Evolutionary conservation across 495 filamentous ascomycete species (phyloP), one percentile per base, ranked within the genome.

Genomic region (Aspergillus diversus): DNA sequence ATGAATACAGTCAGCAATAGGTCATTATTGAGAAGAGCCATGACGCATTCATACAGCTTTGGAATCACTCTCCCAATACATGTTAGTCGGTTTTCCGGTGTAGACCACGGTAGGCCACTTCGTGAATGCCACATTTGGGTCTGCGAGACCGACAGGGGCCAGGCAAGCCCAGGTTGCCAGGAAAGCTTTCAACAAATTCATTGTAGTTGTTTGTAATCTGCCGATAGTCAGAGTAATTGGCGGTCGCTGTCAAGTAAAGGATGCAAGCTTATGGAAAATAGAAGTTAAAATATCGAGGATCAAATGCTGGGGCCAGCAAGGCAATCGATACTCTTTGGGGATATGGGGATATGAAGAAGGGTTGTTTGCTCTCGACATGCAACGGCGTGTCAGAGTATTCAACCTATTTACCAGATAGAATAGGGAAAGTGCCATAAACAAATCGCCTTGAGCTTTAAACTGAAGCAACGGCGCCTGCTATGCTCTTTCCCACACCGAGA

Each of bases 41-140:
- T 42, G 33, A 17, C 21, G 21, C 21, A 11, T 15, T 58, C 71
- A 64, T 73, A 80, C 77, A 33, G 66, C 61, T 42, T 65, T 63
- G 47, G 70, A 63, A 33, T 72, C 78, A 56, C 80, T 78, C 1
- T 58, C 63, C 82, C 82, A 84, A 51, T 66, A 72, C 3, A 84
- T 55, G 7, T 69, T 78, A 11, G 77, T 69, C 11, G 77, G 69
- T 61, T 77, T 68, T 33, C 80, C 80, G 35, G 80, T 71, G 13
- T 68, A 49, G 49, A 83, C 64, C 35, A 69, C 69, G 13, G 68
- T 60, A 7, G 82, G 82, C 70, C 76, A 78, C 21, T 71, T 66
- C 12, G 79, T 81, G 69, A 83, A 83, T 12, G 77, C 66, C 27
- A 82, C 55, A 32, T 66, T 66, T 39, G 69, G 66, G 33, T 77